Conservation (phyloP, 1,284 basidiomycete species). For the Boletus hoseneyae region DNA sequence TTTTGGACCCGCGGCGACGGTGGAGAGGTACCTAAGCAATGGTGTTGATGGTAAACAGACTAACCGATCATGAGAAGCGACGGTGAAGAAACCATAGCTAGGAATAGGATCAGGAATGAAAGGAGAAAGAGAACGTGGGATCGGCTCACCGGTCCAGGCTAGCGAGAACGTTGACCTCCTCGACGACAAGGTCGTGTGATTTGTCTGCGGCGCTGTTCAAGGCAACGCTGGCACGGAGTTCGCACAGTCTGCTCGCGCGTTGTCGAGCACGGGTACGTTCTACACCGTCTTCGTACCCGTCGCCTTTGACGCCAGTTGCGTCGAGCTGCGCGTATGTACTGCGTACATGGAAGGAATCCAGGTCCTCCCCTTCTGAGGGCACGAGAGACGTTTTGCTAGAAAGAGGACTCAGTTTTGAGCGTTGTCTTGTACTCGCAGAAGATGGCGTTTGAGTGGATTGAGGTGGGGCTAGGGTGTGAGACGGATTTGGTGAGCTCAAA, state of each 20-base stretch:
- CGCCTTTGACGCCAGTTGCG: constrained; percentile 80
- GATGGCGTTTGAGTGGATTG: constrained; percentile 31
- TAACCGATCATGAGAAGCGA: constrained; percentile 75
- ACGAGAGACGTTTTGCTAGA: constrained; percentile 58
- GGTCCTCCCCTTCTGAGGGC: constrained; percentile 75
- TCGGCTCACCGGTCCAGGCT: constrained; percentile 74
- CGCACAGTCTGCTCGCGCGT: constrained; percentile 56
- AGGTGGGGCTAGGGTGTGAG: constrained; percentile 20
- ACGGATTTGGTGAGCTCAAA: constrained; percentile 8
- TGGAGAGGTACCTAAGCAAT: constrained; percentile 57
- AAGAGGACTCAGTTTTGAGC: constrained; percentile 34
- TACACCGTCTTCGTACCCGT: constrained; percentile 87
- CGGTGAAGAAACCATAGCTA: constrained; percentile 85
- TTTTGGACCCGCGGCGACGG: constrained; percentile 42
- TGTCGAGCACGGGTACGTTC: constrained; percentile 90
- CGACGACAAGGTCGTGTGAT: constrained; percentile 52
- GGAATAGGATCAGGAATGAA: constrained; percentile 16
- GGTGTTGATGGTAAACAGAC: constrained; percentile 63
- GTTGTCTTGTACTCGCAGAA: constrained; percentile 37
- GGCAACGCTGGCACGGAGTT: constrained; percentile 52
- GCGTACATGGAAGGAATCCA: constrained; percentile 83
- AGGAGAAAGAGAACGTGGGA: constrained; percentile 12
- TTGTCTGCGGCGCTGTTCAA: constrained; percentile 57
- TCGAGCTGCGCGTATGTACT: constrained; percentile 88
- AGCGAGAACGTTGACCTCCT: constrained; percentile 67